A percentile compares a stretch with the other conserved stretches of the same genome.
Evolutionary conservation across 2,329 filamentous ascomycete species (phyloP).

Genomic region (Penicillium sp.): DNA sequence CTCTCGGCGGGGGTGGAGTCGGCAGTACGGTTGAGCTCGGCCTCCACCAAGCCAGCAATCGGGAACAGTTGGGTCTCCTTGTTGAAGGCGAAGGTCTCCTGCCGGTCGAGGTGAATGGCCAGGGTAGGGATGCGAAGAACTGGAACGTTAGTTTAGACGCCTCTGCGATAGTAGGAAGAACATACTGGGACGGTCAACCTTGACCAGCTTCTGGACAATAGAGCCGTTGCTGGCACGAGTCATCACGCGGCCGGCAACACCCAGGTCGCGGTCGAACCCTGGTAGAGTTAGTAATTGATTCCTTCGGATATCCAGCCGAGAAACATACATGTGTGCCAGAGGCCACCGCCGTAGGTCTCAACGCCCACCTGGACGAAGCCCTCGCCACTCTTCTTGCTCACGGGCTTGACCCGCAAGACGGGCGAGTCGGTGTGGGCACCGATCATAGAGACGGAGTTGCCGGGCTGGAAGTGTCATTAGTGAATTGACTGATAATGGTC

Average conservation of each 20-base stretch:
- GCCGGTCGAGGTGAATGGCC: slow-evolving; percentile 87
- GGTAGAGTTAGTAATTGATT: slow-evolving; percentile 9
- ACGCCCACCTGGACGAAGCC: slow-evolving; percentile 93
- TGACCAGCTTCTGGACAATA: slow-evolving; percentile 79
- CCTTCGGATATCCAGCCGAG: neutral
- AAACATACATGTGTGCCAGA: slow-evolving; percentile 79
- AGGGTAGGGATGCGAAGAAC: slow-evolving; percentile 87
- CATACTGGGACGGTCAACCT: slow-evolving; percentile 74
- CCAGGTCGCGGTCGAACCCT: slow-evolving; percentile 91
- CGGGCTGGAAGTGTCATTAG: slow-evolving; percentile 49
- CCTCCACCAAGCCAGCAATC: slow-evolving; percentile 79
- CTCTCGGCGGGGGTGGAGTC: slow-evolving; percentile 41
- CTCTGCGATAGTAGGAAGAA: neutral
- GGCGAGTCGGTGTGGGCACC: slow-evolving; percentile 96
- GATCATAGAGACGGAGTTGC: slow-evolving; percentile 86
- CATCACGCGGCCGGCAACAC: slow-evolving; percentile 82
- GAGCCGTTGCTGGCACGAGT: slow-evolving; percentile 68
- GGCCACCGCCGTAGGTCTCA: slow-evolving; percentile 91
- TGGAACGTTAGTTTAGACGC: slow-evolving; percentile 17
- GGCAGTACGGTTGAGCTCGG: slow-evolving; percentile 76
- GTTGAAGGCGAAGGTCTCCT: slow-evolving; percentile 84
- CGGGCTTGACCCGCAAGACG: slow-evolving; percentile 85
- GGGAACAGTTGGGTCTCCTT: slow-evolving; percentile 96
- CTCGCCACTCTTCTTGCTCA: slow-evolving; percentile 79
- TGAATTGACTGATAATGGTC: neutral